Conservation (phyloP, 345 rosid genomes). For the Eucalyptus sp. region DNA sequence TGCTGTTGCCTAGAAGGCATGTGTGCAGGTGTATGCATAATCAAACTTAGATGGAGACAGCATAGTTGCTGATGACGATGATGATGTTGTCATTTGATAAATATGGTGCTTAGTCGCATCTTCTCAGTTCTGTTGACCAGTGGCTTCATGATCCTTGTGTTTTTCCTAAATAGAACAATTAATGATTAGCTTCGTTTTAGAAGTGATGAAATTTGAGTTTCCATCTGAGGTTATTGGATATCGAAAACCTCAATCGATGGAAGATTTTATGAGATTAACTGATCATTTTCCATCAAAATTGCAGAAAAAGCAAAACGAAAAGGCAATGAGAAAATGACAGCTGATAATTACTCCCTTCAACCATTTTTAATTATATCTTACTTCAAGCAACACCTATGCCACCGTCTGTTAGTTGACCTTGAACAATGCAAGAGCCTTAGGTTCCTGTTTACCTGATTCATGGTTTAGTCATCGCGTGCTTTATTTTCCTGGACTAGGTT, state of each 20-base stretch:
- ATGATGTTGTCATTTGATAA: background rate
- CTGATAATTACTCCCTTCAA: background rate
- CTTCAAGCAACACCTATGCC: background rate
- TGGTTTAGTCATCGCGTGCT: background rate
- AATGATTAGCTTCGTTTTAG: background rate
- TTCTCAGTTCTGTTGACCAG: background rate
- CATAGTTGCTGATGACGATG: background rate
- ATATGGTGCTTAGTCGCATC: background rate
- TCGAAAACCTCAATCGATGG: background rate
- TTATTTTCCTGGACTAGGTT: constrained; percentile 32
- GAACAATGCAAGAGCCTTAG: background rate
- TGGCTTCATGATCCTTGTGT: background rate
- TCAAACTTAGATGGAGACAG: background rate
- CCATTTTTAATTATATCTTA: background rate
- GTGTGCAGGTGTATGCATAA: background rate
- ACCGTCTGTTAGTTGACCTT: background rate
- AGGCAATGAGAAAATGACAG: background rate
- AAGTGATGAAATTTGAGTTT: background rate
- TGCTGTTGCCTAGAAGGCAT: background rate
- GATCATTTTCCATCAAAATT: background rate
- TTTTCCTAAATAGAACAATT: background rate
- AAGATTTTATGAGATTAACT: background rate
- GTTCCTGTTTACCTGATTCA: background rate
- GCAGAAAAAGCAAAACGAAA: background rate
- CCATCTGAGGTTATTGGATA: background rate